Base-by-base conservation (phyloP, 208 protist genomes). In the Novymonas esmeraldas region DNA sequence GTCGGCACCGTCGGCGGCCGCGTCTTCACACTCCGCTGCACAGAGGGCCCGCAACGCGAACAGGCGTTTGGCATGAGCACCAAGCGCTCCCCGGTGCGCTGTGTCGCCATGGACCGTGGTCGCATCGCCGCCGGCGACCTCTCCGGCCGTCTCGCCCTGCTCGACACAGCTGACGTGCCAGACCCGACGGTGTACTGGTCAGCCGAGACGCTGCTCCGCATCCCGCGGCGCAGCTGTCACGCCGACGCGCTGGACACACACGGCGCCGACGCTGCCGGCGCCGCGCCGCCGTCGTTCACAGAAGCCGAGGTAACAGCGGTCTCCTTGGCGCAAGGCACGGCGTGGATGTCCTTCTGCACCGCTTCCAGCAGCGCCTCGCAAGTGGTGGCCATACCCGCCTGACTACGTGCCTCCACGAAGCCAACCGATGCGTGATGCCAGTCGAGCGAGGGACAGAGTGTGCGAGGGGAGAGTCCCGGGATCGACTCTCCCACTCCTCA, bases 1-100 rank as follows among this genome's bases (percentile, higher is more conserved):
- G 74, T 73, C 26, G 84, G 81, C 39, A 90, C 84, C 33, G 84
- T 84, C 16, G 78, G 60, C n/a, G 84, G 84, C 11, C 66, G 84
- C 16, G 72, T 90, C 41, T 86, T 90, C 28, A 81, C 73, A 28
- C 70, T 90, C 48, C 81, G 84, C 33, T 87, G 84, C 50, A 46
- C 54, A 5, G 66, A 73, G 50, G 61, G 76, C 9, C 22, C 51
- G 38, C 69, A 78, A 41, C 61, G 78, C n/a, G 84, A 90, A 58
- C 69, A 90, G 55, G 84, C 84, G 6, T 85, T 90, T 50, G 81
- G 70, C 46, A 79, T 77, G 36, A 76, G 84, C 46, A 79, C 61
- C 26, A 59, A 24, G 18, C 79, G 84, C 13, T 69, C 78, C 0
- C 84, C 84, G 33, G 71, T 90, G 45, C 63, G 65, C 6, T 64